phyloP scores from a whole-genome alignment of 192 early-diverging fungal genomes.

The Backusella liffmaniae region DNA sequence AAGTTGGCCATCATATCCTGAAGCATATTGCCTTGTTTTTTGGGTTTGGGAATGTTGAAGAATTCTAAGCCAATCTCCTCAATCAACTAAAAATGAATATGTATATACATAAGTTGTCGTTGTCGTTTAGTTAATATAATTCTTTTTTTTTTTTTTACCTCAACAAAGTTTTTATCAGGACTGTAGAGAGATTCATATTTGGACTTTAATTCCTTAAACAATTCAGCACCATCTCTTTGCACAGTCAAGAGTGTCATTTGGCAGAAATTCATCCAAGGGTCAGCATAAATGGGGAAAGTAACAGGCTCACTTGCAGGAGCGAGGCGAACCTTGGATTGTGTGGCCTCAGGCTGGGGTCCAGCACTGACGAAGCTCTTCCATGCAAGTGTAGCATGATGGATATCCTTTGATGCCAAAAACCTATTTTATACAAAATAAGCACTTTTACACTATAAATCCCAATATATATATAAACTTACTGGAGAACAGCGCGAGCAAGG shows the following conservation, averaged over 20 bases:
- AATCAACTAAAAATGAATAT: constrained; percentile 31
- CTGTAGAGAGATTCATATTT: constrained; percentile 29
- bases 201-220: constrained; percentile 33
- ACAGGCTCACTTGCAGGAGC: constrained; percentile 46
- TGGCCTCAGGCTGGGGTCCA: constrained; percentile 23
- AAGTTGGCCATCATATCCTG: constrained; percentile 53
- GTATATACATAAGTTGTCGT: not conserved
- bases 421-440: constrained; percentile 16
- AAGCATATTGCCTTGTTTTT: constrained; percentile 46
- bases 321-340: constrained; percentile 29
- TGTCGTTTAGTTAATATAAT: not conserved
- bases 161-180: constrained; percentile 36
- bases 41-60: constrained; percentile 47
- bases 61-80: constrained; percentile 47
- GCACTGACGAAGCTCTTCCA: constrained; percentile 37
- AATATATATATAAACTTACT: constrained; percentile 52
- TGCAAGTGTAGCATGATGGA: constrained; percentile 43
- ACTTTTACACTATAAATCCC: too few species aligned
- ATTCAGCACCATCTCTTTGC: constrained; percentile 57
- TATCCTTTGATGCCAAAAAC: constrained; percentile 43
- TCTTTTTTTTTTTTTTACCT: constrained; percentile 20
- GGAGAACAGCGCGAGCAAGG: constrained; percentile 75
- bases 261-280: constrained; percentile 59
- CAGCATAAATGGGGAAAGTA: constrained; percentile 36
- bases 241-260: constrained; percentile 66